Evolutionary conservation across 371 early-diverging fungal genomes (phyloP), one percentile per base, ranked within the genome.

Genomic region (Rhizopus delemar): DNA sequence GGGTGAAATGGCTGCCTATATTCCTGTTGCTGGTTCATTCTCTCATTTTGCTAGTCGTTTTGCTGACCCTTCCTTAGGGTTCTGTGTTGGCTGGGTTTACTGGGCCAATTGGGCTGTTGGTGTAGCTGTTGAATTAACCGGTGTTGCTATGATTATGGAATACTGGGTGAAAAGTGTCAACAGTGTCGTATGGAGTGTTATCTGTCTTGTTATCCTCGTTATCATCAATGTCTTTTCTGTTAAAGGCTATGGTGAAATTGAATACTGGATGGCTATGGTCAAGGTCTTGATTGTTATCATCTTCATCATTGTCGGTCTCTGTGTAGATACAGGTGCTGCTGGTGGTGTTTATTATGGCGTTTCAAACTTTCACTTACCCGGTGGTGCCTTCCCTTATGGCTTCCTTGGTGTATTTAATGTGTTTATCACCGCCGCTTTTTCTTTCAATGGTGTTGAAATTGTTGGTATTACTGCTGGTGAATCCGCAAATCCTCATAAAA

Each of bases 21-120:
- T 91, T 43, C 94, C 94, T 4, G 84, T 90, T 4, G 78, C 91
- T 4, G 94, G 92, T 9, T 82, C 87, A 15, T 91, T 93, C 80
- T 83, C 86, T 61, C 83, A 85, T 41, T 90, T 87, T 72, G 92
- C 89, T 6, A 77, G 80, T 4, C 86, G 92, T 4, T 93, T 91
- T 59, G 83, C 86, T 13, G 93, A 92, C 59, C 88, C 87, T 0
- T 82, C 91, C 0, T 78, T 90, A 13, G 90, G 88, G 0, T 91
- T 91, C 69, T 85, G 86, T 13, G 71, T 91, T 34, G 87, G 88
- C 6, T 87, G 86, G 85, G 52, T 81, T 57, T 87, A 92, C 71
- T 93, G 92, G 86, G 73, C 82, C 49, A 87, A 87, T 63, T 91
- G 92, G 92, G 82, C 91, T 46, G 78, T 92, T 1, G 85, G 89